Evolutionary conservation across 1,284 basidiomycete genomes (phyloP), one percentile per base, ranked within the genome.

Genomic region (Exsudoporus floridanus): DNA sequence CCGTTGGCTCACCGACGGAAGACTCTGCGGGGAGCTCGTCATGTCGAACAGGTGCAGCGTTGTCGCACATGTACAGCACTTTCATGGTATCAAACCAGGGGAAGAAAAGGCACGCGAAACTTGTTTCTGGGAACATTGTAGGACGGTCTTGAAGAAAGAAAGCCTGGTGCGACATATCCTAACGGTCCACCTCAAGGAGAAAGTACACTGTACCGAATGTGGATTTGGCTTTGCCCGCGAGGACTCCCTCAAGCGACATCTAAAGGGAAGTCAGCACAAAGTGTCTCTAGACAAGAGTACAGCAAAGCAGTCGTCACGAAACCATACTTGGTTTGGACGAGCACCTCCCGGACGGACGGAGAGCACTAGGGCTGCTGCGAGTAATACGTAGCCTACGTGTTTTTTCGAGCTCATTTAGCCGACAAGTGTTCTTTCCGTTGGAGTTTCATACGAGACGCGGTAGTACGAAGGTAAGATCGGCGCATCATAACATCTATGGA

Each of bases 231-330:
- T 65, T 55, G 64, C 66, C 16, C 66, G 66, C 0, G 66, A 64
- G 30, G 63, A 65, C 21, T 67, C 63, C 0, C 52, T 65, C 12
- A 69, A 54, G 55, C 54, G 66, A 10, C 63, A 64, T 30, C 27
- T 45, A 0, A 64, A 53, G 23, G 58, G 62, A 23, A 28, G 45
- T 14, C 49, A 49, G 5, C 58, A 69, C 14, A 54, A 53, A 4
- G 21, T 2, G 2, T 5, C 38, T 33, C 14, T 30, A 1, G 46
- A 46, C 5, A 47, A 21, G 30, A 33, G 18, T 40, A 8, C 23
- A 9, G 38, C 19, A 13, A 53, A n/a, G 16, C 30, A 21, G 4
- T n/a, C 31, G 1, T 30, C 34, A 23, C 40, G 45, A 46, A 49
- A 33, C 19, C 5, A 36, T 12, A 28, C 21, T n/a, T 14, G 23